phyloP scores from a whole-genome alignment of 2,329 filamentous ascomycete species.

The Geosmithia morbida region DNA sequence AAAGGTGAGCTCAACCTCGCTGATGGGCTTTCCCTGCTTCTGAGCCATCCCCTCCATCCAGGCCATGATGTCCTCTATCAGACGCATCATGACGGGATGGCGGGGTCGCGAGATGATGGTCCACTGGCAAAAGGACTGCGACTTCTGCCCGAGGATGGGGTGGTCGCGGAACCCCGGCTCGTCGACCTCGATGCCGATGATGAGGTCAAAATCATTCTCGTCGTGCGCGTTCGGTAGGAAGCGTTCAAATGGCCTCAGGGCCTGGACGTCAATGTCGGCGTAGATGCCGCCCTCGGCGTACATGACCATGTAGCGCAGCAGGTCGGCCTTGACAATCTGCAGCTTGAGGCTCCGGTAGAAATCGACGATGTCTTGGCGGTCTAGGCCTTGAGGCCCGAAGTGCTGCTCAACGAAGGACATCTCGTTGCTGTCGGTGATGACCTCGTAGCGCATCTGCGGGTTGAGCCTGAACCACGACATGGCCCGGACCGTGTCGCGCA shows the following conservation, averaged over 20 bases:
- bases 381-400: constrained; percentile 49
- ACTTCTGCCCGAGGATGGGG: constrained; percentile 34
- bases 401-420: constrained; percentile 53
- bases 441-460: constrained; percentile 3
- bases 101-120: constrained; percentile 15
- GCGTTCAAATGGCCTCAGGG: constrained; percentile 30
- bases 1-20: constrained; percentile 41
- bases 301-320: constrained; percentile 13
- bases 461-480: constrained; percentile 6
- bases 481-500: constrained; percentile 3
- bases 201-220: constrained; percentile 43
- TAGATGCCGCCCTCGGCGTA: constrained; percentile 15
- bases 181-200: constrained; percentile 16
- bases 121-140: constrained; percentile 34
- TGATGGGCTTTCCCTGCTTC: constrained; percentile 2
- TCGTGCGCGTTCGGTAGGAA: constrained; percentile 26
- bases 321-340: constrained; percentile 14
- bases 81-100: constrained; percentile 13
- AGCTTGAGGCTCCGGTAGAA: constrained; percentile 3
- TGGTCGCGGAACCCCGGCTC: constrained; percentile 45
- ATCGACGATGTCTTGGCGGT: constrained; percentile 23
- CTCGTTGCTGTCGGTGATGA: constrained; percentile 9
- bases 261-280: constrained; percentile 31
- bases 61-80: constrained; percentile 10
- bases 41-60: constrained; percentile 7